phyloP scores from a whole-genome alignment of 192 early-diverging fungal species.

The Backusella tarrabulga region DNA sequence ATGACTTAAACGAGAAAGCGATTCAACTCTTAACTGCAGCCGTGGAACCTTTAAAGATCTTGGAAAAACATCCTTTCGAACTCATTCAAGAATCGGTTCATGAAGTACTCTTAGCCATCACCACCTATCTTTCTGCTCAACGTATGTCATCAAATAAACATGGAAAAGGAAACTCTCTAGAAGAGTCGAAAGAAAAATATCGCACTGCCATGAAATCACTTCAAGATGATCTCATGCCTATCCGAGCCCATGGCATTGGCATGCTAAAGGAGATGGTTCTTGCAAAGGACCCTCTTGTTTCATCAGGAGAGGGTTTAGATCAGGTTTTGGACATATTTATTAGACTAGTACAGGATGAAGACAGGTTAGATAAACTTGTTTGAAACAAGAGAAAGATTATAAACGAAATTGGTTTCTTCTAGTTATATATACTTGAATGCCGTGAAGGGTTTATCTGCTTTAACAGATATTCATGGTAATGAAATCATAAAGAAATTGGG shows the following conservation, averaged over 20 bases:
- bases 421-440: constrained; percentile 95
- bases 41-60: constrained; percentile 33
- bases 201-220: constrained; percentile 76
- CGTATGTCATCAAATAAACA: constrained; percentile 13
- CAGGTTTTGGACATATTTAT: constrained; percentile 76
- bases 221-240: constrained; percentile 75
- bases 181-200: constrained; percentile 57
- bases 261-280: constrained; percentile 83
- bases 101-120: constrained; percentile 47
- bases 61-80: constrained; percentile 38
- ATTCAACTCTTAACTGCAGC: constrained; percentile 36
- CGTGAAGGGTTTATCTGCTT: constrained; percentile 77
- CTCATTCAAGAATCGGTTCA: constrained; percentile 45
- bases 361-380: constrained; percentile 54
- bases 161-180: neutral
- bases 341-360: constrained; percentile 70
- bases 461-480: constrained; percentile 80
- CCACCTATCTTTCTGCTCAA: constrained; percentile 40
- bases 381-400: neutral
- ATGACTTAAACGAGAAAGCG: constrained; percentile 41
- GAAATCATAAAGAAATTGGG: constrained; percentile 68
- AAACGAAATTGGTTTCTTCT: constrained; percentile 8
- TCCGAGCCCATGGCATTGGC: constrained; percentile 85
- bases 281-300: constrained; percentile 56
- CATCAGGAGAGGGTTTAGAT: constrained; percentile 56